These are phyloP conservation scores for Boletus subparvulus DNA, from an alignment of 768 basidiomycete species.

Conservation along the genomic window DNA sequence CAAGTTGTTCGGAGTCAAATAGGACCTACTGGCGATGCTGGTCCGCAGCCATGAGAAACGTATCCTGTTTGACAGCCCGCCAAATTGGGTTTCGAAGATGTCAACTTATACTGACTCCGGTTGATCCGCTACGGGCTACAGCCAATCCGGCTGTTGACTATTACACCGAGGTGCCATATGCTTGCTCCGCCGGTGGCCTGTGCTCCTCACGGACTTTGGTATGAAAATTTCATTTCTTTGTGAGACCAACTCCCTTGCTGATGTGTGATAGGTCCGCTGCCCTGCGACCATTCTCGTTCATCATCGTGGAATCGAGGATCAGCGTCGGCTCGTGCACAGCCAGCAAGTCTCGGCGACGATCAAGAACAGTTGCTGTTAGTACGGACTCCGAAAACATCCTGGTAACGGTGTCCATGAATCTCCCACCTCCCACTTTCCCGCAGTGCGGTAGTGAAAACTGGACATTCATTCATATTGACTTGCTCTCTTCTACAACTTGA, in stretches of 20 bases:
- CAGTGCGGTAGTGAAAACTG: constrained; percentile 24
- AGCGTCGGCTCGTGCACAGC: constrained; percentile 35
- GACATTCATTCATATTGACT: constrained; percentile 28
- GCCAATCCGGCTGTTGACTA: constrained; percentile 18
- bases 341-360: constrained; percentile 32
- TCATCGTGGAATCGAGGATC: constrained; percentile 22
- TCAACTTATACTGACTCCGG: constrained; percentile 14
- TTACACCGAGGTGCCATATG: constrained; percentile 2
- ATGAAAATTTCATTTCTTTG: constrained; percentile 21
- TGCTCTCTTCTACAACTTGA: constrained; percentile 11
- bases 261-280: constrained; percentile 9
- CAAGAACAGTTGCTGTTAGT: constrained; percentile 30
- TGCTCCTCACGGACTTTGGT: constrained; percentile 16
- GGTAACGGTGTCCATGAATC: constrained; percentile 30
- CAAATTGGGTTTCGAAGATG: not conserved
- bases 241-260: constrained; percentile 12
- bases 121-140: constrained; percentile 31
- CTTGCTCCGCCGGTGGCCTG: constrained; percentile 12
- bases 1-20: constrained; percentile 7
- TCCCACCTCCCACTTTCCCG: constrained; percentile 20
- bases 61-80: constrained; percentile 7
- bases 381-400: constrained; percentile 22
- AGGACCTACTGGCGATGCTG: constrained; percentile 14
- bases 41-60: constrained; percentile 17
- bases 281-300: constrained; percentile 13